phyloP scores from a whole-genome alignment of 1,139 yeast genomes.

The Yamadazyma triangularis region DNA sequence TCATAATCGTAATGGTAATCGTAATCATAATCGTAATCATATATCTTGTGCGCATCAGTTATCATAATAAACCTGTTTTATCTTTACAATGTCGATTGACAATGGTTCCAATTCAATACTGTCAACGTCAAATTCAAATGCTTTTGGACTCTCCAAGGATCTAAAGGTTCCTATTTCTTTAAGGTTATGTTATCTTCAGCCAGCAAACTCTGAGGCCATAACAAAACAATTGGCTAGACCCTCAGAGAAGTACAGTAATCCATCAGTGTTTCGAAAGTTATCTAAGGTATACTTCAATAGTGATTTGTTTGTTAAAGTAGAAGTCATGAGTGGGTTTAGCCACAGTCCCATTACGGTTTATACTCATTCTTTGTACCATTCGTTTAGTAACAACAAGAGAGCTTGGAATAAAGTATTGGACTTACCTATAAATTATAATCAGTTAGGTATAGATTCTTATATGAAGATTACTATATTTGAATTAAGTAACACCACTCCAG shows the following conservation, averaged over 20 bases:
- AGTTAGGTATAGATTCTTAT: conserved; percentile 58
- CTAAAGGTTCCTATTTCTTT: conserved; percentile 47
- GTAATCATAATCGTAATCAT: too few relatives aligned
- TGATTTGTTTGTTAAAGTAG: conserved; percentile 60
- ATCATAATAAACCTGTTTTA: too few relatives aligned
- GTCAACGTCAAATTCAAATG: conserved; percentile 19
- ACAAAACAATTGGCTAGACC: conserved; percentile 35
- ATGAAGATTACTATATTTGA: conserved; percentile 67
- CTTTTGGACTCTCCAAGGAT: conserved; percentile 77
- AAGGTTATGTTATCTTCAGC: conserved; percentile 32
- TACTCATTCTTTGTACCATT: conserved; percentile 58
- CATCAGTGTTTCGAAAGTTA: conserved; percentile 43
- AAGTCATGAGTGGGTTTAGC: conserved; percentile 51
- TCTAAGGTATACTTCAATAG: conserved; percentile 51
- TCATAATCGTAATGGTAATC: too few relatives aligned
- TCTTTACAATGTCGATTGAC: neutral
- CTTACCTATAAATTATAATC: conserved; percentile 67
- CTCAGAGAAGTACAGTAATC: conserved; percentile 54
- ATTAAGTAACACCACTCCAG: conserved; percentile 47
- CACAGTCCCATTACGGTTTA: conserved; percentile 65
- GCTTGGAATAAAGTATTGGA: conserved; percentile 57
- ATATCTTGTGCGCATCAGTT: too few relatives aligned
- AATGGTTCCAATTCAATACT: neutral
- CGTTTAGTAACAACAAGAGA: conserved; percentile 46
- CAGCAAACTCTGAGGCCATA: conserved; percentile 17